Conservation (phyloP, 1,284 basidiomycete species). For the Filobasidium uniguttulatum region DNA sequence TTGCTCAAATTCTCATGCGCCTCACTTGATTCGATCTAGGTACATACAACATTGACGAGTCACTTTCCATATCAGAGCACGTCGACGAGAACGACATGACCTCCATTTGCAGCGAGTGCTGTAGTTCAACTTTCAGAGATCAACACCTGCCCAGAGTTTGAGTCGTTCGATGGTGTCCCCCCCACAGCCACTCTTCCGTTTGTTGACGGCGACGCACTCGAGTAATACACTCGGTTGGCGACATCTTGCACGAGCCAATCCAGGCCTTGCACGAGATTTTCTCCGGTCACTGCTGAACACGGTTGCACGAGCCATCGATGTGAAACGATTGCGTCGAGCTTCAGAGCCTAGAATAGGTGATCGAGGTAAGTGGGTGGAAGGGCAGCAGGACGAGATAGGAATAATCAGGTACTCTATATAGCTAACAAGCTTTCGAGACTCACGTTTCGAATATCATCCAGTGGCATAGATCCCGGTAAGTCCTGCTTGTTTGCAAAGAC, state of each 20-base stretch:
- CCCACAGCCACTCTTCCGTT: too few relatives aligned
- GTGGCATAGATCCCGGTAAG: constrained; percentile 69
- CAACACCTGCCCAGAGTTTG: too few relatives aligned
- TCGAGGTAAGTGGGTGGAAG: background rate
- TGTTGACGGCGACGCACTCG: too few relatives aligned
- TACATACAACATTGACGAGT: too few relatives aligned
- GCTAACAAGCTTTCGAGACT: constrained; percentile 25
- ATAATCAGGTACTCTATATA: background rate
- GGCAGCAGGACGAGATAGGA: too few relatives aligned
- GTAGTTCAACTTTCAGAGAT: too few relatives aligned
- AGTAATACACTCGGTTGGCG: constrained; percentile 47
- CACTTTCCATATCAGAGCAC: too few relatives aligned
- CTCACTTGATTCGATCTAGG: too few relatives aligned
- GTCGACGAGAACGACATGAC: too few relatives aligned
- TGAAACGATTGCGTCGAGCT: constrained; percentile 59
- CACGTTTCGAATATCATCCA: constrained; percentile 68
- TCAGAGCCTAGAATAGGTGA: constrained; percentile 47
- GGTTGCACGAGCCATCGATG: constrained; percentile 84
- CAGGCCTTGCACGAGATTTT: constrained; percentile 68
- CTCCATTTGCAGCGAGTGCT: too few relatives aligned
- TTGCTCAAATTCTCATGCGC: too few relatives aligned
- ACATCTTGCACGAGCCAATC: constrained; percentile 93
- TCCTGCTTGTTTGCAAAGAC: constrained; percentile 99
- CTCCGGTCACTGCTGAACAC: constrained; percentile 82
- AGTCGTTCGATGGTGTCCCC: too few relatives aligned